Base-by-base conservation (phyloP, 2,329 filamentous ascomycete genomes). In the Basipetospora chlamydospora region DNA sequence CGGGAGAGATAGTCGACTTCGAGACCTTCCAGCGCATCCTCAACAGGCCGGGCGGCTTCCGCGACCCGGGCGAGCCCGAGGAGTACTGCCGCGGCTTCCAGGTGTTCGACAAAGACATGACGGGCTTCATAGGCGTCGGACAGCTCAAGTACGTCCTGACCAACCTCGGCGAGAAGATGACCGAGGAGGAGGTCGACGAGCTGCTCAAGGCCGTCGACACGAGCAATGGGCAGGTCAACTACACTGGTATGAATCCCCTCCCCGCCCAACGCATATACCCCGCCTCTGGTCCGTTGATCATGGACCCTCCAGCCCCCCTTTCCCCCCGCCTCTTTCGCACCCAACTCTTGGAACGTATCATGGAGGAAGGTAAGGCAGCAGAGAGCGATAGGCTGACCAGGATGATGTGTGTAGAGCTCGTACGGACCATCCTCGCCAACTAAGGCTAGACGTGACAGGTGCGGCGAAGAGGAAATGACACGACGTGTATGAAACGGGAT, bases 91-190 rank as follows among this genome's bases (percentile, higher is more conserved):
- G 88, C 43, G 90, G 90, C 39, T 98, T 98, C 69, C 90, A 98
- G 61, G 90, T 98, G 37, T 98, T 98, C 52, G 90, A 98, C 64
- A 98, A 98, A 65, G 90, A 98, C 58, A 81, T 94, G 76, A 94
- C 86, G 42, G 90, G 90, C 36, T 95, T 87, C 61, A 96, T 98
- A 56, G 90, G 88, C 39, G 88, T 96, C 45, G 90, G 90, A 40
- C 90, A 98, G 65, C 73, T 98, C 59, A 83, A 93, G 63, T 98
- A 98, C 65, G 88, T 98, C 57, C 64, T 98, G 53, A 98, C 90
- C 39, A 96, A 96, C 58, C 64, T 98, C 50, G 90, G 90, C 51
- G 90, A 98, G 78, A 96, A 96, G 72, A 95, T 98, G 86, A 84
- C 81, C 43, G 88, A 98, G 51, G 90, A 96, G 45, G 90, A 98